These are phyloP conservation scores for Neonectria sp. DNA, from an alignment of 2,329 filamentous ascomycete genomes.

Conservation along the genomic window DNA sequence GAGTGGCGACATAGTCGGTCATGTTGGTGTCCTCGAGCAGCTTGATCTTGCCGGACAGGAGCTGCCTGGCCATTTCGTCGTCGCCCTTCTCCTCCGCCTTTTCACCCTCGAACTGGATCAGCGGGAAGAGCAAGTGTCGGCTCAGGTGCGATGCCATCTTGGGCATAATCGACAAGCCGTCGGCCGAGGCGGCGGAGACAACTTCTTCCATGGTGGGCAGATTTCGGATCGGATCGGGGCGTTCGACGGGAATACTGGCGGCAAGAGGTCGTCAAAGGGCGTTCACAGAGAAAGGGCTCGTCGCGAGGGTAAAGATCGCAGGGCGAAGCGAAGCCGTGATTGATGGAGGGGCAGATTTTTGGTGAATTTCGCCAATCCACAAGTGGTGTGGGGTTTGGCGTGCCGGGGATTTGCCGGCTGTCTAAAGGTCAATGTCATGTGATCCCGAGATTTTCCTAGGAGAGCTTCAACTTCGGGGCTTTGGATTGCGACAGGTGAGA, in stretches of 20 bases:
- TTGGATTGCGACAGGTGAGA: slow-evolving; percentile 36
- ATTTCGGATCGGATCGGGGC: slow-evolving; percentile 29
- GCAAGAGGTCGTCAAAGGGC: slow-evolving; percentile 27
- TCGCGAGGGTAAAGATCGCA: slow-evolving; percentile 44
- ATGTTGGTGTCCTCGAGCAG: slow-evolving; percentile 98
- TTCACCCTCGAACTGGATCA: slow-evolving; percentile 91
- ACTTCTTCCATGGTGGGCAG: slow-evolving; percentile 58
- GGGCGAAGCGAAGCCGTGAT: slow-evolving; percentile 32
- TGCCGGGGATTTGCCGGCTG: slow-evolving; percentile 54
- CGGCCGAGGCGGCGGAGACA: slow-evolving; percentile 69
- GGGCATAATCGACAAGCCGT: slow-evolving; percentile 85
- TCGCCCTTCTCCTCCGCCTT: slow-evolving; percentile 83
- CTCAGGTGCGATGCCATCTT: slow-evolving; percentile 94
- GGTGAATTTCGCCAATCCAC: slow-evolving; percentile 58
- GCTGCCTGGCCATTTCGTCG: slow-evolving; percentile 73
- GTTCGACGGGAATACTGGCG: slow-evolving; percentile 33
- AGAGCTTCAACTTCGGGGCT: slow-evolving; percentile 40
- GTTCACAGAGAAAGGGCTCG: slow-evolving; percentile 45
- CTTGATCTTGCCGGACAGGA: slow-evolving; percentile 90
- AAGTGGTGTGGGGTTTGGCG: slow-evolving; percentile 54
- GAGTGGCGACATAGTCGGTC: slow-evolving; percentile 95
- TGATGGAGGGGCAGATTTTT: slow-evolving; percentile 61
- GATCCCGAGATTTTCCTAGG: slow-evolving; percentile 52
- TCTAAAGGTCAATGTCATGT: slow-evolving; percentile 53
- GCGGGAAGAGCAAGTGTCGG: slow-evolving; percentile 95